These are phyloP conservation scores for Odontarrhena argentea DNA, from an alignment of 345 rosid species.

Conservation along the genomic window DNA sequence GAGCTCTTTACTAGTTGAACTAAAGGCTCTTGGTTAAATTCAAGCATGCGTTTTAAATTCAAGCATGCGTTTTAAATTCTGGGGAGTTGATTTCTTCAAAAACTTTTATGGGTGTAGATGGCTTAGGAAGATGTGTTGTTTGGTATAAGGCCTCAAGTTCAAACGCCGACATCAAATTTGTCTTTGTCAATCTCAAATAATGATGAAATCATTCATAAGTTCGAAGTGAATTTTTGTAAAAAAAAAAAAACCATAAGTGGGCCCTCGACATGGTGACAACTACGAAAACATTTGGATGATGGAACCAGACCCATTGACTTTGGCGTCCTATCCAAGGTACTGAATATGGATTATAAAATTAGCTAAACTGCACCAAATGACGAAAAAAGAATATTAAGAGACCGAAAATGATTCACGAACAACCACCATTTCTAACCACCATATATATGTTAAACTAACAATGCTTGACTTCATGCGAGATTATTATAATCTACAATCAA, in stretches of 20 bases:
- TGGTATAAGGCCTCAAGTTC: too few relatives aligned
- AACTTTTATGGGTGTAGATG: too few relatives aligned
- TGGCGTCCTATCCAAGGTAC: conserved; percentile 1
- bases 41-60: too few relatives aligned
- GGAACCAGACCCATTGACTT: conserved; percentile 33
- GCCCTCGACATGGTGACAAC: conserved; percentile 34
- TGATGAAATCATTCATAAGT: not conserved
- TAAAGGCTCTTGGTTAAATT: too few relatives aligned
- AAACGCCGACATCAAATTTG: not conserved
- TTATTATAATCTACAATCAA: conserved; percentile 24
- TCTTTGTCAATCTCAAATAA: not conserved
- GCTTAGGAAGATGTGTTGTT: too few relatives aligned
- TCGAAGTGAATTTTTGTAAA: not conserved
- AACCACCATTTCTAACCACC: conserved; percentile 38
- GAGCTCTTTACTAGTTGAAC: too few relatives aligned
- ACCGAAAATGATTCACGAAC: conserved; percentile 23
- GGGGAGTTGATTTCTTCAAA: too few relatives aligned
- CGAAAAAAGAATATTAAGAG: not conserved
- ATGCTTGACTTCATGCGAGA: conserved; percentile 41
- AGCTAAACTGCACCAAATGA: conserved; percentile 17
- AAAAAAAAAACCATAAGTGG: conserved; percentile 14
- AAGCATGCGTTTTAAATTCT: too few relatives aligned
- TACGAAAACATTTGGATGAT: conserved; percentile 24
- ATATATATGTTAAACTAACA: conserved; percentile 24
- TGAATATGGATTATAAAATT: conserved; percentile 8